Evolutionary conservation across 768 basidiomycete genomes (phyloP).

Genomic region (Cystobasidium ongulense): DNA sequence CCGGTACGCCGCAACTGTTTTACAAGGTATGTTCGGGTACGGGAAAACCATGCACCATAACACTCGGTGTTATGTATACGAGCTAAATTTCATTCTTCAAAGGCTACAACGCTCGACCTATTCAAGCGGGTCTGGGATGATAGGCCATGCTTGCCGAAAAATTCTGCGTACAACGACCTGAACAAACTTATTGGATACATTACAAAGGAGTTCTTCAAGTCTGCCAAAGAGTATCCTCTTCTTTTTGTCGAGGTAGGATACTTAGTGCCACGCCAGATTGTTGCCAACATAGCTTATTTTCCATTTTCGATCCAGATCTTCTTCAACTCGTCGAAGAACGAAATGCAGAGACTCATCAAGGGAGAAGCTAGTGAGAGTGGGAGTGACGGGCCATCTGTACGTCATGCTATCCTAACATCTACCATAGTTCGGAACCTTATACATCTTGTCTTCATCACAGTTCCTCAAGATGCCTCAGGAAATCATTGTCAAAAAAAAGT

Average conservation of each 20-base stretch:
- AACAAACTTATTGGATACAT: constrained; percentile 73
- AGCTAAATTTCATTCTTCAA: constrained; percentile 47
- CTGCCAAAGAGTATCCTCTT: constrained; percentile 71
- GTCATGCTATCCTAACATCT: neutral
- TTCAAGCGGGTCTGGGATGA: constrained; percentile 81
- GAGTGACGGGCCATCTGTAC: constrained; percentile 39
- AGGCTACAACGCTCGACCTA: constrained; percentile 79
- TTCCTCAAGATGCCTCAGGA: constrained; percentile 19
- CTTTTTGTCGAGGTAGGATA: constrained; percentile 71
- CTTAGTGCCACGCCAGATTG: neutral
- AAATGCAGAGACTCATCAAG: constrained; percentile 36
- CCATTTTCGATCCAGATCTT: neutral
- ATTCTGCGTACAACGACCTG: constrained; percentile 73
- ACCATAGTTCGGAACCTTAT: neutral
- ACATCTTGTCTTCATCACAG: constrained; percentile 11
- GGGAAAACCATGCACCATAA: too few relatives aligned
- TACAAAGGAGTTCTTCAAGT: constrained; percentile 89
- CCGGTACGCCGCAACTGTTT: constrained; percentile 87
- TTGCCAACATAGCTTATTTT: neutral
- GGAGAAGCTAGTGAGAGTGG: constrained; percentile 41
- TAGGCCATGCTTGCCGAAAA: constrained; percentile 66
- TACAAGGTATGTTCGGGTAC: constrained; percentile 77
- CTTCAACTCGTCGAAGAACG: constrained; percentile 32
- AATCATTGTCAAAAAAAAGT: constrained; percentile 38
- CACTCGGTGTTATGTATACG: too few relatives aligned